phyloP scores from a whole-genome alignment of 108 stramenopile genomes.

The Skeletonema menzelii region DNA sequence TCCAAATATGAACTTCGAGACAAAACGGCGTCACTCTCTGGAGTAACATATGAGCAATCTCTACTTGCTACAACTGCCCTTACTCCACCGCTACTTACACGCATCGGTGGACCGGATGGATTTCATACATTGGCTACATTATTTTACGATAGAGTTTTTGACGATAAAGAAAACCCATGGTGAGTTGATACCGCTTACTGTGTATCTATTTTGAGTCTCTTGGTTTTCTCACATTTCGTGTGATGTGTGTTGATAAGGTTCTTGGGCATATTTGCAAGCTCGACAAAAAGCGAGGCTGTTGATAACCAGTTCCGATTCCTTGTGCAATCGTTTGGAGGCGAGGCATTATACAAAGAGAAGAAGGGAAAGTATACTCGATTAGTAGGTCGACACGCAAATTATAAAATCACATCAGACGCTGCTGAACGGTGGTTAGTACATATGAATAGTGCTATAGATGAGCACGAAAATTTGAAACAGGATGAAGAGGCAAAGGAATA shows the following conservation, averaged over 20 bases:
- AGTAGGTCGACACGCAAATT: constrained; percentile 82
- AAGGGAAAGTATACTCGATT: constrained; percentile 79
- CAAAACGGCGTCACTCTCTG: constrained; percentile 17
- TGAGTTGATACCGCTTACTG: too few species aligned
- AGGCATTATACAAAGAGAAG: constrained; percentile 67
- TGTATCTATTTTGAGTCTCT: too few species aligned
- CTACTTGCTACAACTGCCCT: constrained; percentile 26
- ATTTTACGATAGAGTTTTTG: constrained; percentile 78
- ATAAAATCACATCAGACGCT: constrained; percentile 56
- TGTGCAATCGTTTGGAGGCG: constrained; percentile 80
- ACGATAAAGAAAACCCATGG: constrained; percentile 55
- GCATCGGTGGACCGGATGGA: constrained; percentile 61
- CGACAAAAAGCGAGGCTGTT: constrained; percentile 73
- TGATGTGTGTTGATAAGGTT: too few species aligned
- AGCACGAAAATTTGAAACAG: constrained; percentile 47
- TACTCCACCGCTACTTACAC: constrained; percentile 54
- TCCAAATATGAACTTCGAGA: constrained; percentile 37
- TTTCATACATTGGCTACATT: constrained; percentile 48
- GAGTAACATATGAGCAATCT: constrained; percentile 29
- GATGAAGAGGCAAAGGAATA: constrained; percentile 34
- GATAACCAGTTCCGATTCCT: constrained; percentile 83
- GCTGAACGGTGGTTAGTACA: constrained; percentile 75
- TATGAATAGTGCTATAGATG: constrained; percentile 65
- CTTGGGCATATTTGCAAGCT: constrained; percentile 74
- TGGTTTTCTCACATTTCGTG: too few species aligned